phyloP scores from a whole-genome alignment of 2,329 filamentous ascomycete species.

The Talaromyces sp. region DNA sequence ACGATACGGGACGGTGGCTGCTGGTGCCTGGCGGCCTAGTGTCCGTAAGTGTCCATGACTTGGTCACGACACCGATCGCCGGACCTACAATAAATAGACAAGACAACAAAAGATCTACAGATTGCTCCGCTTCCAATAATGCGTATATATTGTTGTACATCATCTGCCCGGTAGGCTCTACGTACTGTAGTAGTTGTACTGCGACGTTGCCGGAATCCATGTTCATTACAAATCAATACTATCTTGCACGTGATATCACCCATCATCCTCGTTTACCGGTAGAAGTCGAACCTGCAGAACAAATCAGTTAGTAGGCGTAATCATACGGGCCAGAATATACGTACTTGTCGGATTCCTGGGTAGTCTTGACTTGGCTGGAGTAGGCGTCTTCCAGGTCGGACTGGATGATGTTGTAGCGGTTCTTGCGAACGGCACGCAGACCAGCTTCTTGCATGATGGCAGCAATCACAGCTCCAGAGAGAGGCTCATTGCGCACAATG shows the following conservation, averaged over 20 bases:
- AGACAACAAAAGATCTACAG: not conserved
- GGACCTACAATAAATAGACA: not conserved
- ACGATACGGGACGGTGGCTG: too few species aligned
- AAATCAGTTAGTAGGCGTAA: slow-evolving; percentile 34
- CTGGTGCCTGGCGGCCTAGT: not conserved
- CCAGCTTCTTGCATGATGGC: slow-evolving; percentile 99
- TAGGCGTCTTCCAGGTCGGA: slow-evolving; percentile 95
- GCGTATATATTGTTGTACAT: not conserved
- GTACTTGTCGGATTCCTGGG: slow-evolving; percentile 60
- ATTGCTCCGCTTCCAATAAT: not conserved
- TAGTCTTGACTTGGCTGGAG: slow-evolving; percentile 89
- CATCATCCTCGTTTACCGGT: slow-evolving; percentile 51
- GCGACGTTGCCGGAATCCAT: not conserved
- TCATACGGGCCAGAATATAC: slow-evolving; percentile 14
- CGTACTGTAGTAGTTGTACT: not conserved
- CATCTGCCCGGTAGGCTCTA: not conserved
- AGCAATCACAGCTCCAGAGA: slow-evolving; percentile 92
- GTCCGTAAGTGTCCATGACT: not conserved
- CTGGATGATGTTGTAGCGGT: slow-evolving; percentile 99
- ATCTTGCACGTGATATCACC: not conserved
- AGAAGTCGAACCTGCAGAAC: slow-evolving; percentile 80
- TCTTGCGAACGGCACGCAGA: slow-evolving; percentile 89
- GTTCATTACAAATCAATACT: not conserved
- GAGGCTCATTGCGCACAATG: slow-evolving; percentile 92
- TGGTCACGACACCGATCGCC: not conserved